Conservation (phyloP, 148 eudicot species). For the Suaeda aralocaspica region DNA sequence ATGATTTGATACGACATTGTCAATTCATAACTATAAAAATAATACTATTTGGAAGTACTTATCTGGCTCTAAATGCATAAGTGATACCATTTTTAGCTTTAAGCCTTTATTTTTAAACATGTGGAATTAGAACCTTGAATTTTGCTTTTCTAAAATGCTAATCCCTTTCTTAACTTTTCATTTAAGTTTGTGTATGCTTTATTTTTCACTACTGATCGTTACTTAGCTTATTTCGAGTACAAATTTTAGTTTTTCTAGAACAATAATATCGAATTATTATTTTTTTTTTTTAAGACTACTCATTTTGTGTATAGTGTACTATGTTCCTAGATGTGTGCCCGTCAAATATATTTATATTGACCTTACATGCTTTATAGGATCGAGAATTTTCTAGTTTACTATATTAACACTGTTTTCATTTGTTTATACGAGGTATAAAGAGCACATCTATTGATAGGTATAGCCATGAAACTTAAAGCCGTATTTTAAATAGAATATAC, state of each 20-base stretch:
- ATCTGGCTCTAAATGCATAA: constrained; percentile 14
- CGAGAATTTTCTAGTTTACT: too few species aligned
- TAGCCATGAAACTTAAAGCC: neutral
- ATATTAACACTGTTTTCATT: too few species aligned
- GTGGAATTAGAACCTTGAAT: constrained; percentile 19
- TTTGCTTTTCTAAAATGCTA: constrained; percentile 13
- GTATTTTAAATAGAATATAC: too few species aligned
- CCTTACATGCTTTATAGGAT: too few species aligned
- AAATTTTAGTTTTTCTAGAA: too few species aligned
- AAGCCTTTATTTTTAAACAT: constrained; percentile 1
- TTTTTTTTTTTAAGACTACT: too few species aligned
- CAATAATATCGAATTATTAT: too few species aligned
- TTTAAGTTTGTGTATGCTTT: neutral
- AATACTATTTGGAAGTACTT: constrained; percentile 6
- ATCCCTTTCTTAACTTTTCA: constrained; percentile 13
- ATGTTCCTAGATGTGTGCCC: too few species aligned
- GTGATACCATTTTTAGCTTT: constrained; percentile 14
- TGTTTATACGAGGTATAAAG: neutral
- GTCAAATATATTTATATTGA: too few species aligned
- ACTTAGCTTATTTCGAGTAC: neutral
- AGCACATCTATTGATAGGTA: too few species aligned
- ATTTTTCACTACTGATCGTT: neutral
- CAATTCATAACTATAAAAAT: constrained; percentile 8
- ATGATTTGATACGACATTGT: constrained; percentile 32
- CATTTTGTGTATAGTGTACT: too few species aligned